phyloP scores from a whole-genome alignment of 495 filamentous ascomycete genomes.

The Sordaria brevicollis region DNA sequence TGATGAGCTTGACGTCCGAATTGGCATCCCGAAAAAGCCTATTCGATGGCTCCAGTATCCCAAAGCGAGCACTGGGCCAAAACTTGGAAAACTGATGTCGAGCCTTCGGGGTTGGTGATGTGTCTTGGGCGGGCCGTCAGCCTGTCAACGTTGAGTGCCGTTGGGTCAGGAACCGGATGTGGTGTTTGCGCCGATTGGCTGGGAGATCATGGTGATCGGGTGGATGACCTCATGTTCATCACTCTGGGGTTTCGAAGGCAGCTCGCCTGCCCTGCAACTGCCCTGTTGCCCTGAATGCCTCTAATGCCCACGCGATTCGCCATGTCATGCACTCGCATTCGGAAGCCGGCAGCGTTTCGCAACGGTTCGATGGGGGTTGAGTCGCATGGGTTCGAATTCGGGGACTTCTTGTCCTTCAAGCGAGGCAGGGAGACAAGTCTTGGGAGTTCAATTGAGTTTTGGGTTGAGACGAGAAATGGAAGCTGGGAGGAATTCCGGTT shows the following conservation, averaged over 20 bases:
- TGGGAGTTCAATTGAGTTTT: not conserved
- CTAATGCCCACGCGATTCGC: not conserved
- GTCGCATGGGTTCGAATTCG: not conserved
- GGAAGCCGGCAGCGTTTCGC: not conserved
- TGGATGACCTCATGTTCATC: not conserved
- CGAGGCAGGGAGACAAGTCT: not conserved
- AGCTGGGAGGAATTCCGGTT: not conserved
- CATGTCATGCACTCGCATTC: not conserved
- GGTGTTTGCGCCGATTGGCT: not conserved
- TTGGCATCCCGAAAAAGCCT: not conserved
- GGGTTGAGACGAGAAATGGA: too few species aligned
- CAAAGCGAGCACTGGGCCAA: not conserved
- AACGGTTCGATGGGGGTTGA: not conserved
- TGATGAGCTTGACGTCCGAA: not conserved
- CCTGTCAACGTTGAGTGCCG: not conserved
- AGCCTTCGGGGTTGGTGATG: not conserved
- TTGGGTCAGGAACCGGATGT: not conserved
- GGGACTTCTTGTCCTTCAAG: not conserved
- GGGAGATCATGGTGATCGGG: not conserved
- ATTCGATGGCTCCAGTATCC: not conserved
- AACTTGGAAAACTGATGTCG: not conserved
- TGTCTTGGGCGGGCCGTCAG: not conserved
- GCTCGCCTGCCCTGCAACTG: not conserved
- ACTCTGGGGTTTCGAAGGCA: not conserved
- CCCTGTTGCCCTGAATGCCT: not conserved